Evolutionary conservation across 2,329 filamentous ascomycete genomes (phyloP), one percentile per base, ranked within the genome.

Genomic region (Zarea fungicola): DNA sequence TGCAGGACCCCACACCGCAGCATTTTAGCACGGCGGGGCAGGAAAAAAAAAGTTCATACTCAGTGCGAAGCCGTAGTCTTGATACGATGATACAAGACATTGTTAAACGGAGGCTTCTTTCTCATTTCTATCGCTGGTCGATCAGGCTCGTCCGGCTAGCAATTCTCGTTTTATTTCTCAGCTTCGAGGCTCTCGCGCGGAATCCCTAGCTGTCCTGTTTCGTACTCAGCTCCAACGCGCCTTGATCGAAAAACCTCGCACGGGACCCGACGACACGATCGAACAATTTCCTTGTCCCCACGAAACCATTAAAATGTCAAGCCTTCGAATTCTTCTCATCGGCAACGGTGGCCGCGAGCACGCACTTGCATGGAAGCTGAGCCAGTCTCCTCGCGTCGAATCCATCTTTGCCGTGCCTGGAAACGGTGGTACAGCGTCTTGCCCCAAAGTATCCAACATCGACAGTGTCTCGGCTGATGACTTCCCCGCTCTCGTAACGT

Each of bases 301-400:
- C 76, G 73, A 25, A 7, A 26, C 39, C 21, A 21, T 10, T 6
- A 41, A 19, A 23, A 65, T 67, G 62, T 56, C 63, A 25, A 59
- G 63, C 49, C 75, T 89, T 55, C 80, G 83, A 58, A 77, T 96
- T 58, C 83, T 97, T 55, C 83, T 97, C 55, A 83, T 97, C 56
- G 92, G 93, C 62, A 95, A 92, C 64, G 93, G 93, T 57, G 93
- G 92, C 59, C 84, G 93, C 60, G 93, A 99, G 72, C 90, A 97
- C 70, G 89, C 91, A 40, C 79, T 96, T 54, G 90, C 91, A 35
- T 97, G 91, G 91, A 96, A 95, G 71, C 76, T 97, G 54, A 82
- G 84, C 62, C 86, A 95, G 66, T 96, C 90, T 14, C 75, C 84
- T 35, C 77, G 78, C 39, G 88, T 96, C 53, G 82, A 89, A 60